phyloP scores from a whole-genome alignment of 371 early-diverging fungal species.

The Lichtheimia ramosa region DNA sequence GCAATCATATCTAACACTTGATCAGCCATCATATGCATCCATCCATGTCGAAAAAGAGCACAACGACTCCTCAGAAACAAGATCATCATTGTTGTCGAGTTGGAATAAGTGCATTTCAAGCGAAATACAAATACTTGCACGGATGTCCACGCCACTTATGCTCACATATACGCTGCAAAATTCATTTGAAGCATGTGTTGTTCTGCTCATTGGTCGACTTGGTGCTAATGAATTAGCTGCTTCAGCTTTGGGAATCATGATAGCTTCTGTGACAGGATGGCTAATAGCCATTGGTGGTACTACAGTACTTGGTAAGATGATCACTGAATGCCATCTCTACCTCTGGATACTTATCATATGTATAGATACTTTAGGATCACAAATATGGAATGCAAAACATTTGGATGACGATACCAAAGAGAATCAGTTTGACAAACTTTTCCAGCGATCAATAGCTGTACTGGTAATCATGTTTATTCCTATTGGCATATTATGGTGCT shows the following conservation, averaged over 20 bases:
- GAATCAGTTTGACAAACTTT: conserved; percentile 72
- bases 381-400: conserved; percentile 69
- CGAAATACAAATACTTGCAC: conserved; percentile 3
- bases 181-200: conserved; percentile 62
- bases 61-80: no score
- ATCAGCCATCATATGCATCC: no score
- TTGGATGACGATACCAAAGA: conserved; percentile 46
- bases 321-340: no score
- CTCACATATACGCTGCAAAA: conserved; percentile 64
- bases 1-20: no score
- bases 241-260: conserved; percentile 74
- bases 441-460: conserved; percentile 81
- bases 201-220: conserved; percentile 62
- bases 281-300: conserved; percentile 72
- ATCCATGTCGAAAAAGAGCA: no score
- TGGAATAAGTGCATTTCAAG: background rate
- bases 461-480: conserved; percentile 68
- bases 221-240: conserved; percentile 75
- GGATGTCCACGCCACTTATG: conserved; percentile 40
- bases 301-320: conserved; percentile 76
- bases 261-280: conserved; percentile 82
- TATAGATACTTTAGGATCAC: conserved; percentile 83
- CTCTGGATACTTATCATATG: conserved; percentile 54
- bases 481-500: conserved; percentile 64
- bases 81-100: no score